phyloP scores from a whole-genome alignment of 2,329 filamentous ascomycete species.

The Microsporum audouinii region DNA sequence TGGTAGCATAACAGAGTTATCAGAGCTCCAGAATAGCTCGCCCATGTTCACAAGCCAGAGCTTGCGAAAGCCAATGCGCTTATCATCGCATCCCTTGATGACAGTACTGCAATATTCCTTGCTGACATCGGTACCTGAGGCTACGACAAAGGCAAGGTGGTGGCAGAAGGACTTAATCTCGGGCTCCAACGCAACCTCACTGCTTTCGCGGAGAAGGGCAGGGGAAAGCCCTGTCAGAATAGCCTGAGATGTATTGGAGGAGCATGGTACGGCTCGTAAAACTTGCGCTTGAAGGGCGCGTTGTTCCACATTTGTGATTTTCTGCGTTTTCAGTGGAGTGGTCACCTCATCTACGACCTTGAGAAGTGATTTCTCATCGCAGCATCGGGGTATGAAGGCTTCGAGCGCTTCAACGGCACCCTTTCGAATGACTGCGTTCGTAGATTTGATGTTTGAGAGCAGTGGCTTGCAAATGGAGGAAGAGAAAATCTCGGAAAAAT shows the following conservation, averaged over 20 bases:
- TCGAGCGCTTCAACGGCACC: slow-evolving; percentile 67
- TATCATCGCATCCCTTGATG: slow-evolving; percentile 72
- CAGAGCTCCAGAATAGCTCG: slow-evolving; percentile 53
- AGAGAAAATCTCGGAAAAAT: slow-evolving; percentile 64
- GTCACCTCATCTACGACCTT: slow-evolving; percentile 69
- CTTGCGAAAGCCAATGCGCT: slow-evolving; percentile 64
- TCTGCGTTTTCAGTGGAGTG: slow-evolving; percentile 66
- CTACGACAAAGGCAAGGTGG: slow-evolving; percentile 52
- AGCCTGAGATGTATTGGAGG: slow-evolving; percentile 51
- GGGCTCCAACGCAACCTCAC: slow-evolving; percentile 66
- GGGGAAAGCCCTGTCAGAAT: slow-evolving; percentile 55
- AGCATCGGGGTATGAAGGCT: slow-evolving; percentile 53
- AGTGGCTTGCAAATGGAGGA: slow-evolving; percentile 72
- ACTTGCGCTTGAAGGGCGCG: slow-evolving; percentile 73
- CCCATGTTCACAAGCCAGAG: slow-evolving; percentile 70
- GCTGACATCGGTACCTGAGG: slow-evolving; percentile 50
- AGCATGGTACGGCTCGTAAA: slow-evolving; percentile 54
- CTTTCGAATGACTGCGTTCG: slow-evolving; percentile 63
- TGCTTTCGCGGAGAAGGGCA: slow-evolving; percentile 72
- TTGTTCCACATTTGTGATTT: slow-evolving; percentile 75
- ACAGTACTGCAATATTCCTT: slow-evolving; percentile 59
- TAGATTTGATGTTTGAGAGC: slow-evolving; percentile 83
- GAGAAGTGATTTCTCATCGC: slow-evolving; percentile 47
- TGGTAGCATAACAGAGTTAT: slow-evolving; percentile 38
- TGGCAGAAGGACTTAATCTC: slow-evolving; percentile 62